These are phyloP conservation scores for Mortierella alpina DNA, from an alignment of 192 early-diverging fungal genomes.

Conservation along the genomic window DNA sequence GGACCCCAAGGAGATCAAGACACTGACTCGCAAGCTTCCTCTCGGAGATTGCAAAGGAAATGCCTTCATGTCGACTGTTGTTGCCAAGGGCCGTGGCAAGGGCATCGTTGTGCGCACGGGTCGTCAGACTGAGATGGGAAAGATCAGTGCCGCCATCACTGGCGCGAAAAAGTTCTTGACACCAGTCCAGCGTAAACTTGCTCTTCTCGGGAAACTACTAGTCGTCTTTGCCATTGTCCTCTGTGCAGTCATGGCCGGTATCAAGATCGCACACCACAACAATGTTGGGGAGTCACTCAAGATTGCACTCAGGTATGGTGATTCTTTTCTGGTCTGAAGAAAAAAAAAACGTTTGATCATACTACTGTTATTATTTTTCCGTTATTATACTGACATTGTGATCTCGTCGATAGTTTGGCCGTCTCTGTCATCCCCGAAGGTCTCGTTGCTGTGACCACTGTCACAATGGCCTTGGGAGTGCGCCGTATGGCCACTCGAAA, in stretches of 20 bases:
- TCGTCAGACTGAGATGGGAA: conserved; percentile 89
- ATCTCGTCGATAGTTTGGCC: conserved; percentile 69
- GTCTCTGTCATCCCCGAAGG: conserved; percentile 98
- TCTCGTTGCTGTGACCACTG: conserved; percentile 95
- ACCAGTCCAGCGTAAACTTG: conserved; percentile 78
- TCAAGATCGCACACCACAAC: conserved; percentile 75
- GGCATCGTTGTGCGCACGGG: conserved; percentile 94
- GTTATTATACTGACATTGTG: neutral
- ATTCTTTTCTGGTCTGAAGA: neutral
- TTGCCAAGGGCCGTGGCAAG: conserved; percentile 89
- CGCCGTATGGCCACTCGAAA: conserved; percentile 87
- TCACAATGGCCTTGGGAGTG: conserved; percentile 98
- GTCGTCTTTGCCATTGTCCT: conserved; percentile 85
- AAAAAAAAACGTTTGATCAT: neutral
- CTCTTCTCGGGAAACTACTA: conserved; percentile 81
- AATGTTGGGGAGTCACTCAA: conserved; percentile 77
- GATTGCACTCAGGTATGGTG: conserved; percentile 75
- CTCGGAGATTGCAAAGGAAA: conserved; percentile 95
- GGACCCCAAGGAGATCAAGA: conserved; percentile 69
- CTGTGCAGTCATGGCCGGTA: conserved; percentile 84
- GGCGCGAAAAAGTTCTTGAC: conserved; percentile 65
- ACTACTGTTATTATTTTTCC: neutral
- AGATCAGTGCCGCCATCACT: conserved; percentile 89
- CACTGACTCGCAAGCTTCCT: conserved; percentile 71
- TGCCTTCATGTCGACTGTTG: conserved; percentile 95